Conservation (phyloP, 345 rosid genomes). For the Corymbia maculata region DNA sequence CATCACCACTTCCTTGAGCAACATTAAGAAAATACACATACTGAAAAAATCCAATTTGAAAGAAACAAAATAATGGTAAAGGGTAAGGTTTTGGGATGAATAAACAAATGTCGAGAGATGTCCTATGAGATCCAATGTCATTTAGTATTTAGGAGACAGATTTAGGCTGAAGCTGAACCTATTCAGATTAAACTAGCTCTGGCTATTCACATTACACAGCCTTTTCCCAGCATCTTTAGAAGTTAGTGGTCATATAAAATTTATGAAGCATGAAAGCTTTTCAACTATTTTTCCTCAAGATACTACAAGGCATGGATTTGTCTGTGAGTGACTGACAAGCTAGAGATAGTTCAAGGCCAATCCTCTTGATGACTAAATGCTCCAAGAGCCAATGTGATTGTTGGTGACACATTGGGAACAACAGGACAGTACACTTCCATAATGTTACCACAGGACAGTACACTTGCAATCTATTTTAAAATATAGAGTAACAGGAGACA, state of each 20-base stretch:
- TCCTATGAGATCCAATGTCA: neutral
- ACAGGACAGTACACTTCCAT: neutral
- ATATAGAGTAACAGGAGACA: neutral
- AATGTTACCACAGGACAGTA: neutral
- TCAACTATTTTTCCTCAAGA: neutral
- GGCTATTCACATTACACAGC: neutral
- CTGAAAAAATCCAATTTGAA: neutral
- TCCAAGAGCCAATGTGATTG: neutral
- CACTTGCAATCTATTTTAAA: neutral
- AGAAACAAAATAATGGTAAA: neutral
- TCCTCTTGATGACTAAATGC: neutral
- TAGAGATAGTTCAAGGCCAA: neutral
- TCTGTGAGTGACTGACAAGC: neutral
- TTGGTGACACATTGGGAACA: neutral
- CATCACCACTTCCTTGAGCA: neutral
- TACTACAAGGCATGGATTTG: neutral
- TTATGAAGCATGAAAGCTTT: neutral
- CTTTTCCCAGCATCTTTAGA: neutral
- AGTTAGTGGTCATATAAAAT: neutral
- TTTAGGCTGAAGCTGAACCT: neutral
- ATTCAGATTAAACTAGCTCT: neutral
- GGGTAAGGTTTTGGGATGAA: neutral
- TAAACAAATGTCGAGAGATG: neutral
- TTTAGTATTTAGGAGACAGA: neutral
- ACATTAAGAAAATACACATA: neutral